Percentiles rank a stretch among this genome's conserved stretches.
Conservation (phyloP, 2,329 filamentous ascomycete species). For the Knufia petricola region DNA sequence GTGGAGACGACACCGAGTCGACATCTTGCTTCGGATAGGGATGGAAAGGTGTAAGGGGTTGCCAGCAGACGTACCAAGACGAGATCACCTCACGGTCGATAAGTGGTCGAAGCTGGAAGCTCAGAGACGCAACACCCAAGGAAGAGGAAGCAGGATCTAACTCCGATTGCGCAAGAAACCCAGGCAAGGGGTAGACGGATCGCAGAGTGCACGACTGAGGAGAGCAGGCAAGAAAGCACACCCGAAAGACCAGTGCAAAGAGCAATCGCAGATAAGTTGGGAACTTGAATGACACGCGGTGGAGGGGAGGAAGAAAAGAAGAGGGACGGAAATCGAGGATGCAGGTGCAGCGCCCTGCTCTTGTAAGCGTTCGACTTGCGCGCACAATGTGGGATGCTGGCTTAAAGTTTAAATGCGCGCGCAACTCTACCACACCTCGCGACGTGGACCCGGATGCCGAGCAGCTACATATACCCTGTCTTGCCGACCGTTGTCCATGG, state of each 20-base stretch:
- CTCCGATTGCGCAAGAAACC: constrained; percentile 6
- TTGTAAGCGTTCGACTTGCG: not conserved
- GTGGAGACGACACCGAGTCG: not conserved
- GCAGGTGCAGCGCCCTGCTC: not conserved
- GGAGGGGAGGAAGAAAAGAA: constrained; percentile 9
- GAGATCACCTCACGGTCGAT: constrained; percentile 2
- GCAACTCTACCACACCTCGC: not conserved
- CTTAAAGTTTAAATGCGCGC: not conserved
- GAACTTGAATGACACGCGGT: not conserved
- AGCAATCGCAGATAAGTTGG: not conserved
- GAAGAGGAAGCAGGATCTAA: constrained; percentile 7
- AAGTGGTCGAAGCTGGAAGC: constrained; percentile 5
- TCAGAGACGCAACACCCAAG: constrained; percentile 6
- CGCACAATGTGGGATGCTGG: not conserved
- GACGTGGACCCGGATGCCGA: no score
- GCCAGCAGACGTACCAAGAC: not conserved
- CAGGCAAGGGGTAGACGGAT: constrained; percentile 6
- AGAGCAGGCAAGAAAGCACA: constrained; percentile 6
- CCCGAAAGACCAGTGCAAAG: constrained; percentile 6
- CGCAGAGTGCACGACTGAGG: constrained; percentile 3
- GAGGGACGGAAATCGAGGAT: not conserved
- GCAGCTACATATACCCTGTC: no score
- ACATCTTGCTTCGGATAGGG: not conserved
- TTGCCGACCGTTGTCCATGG: no score
- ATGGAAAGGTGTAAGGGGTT: not conserved